Conservation (phyloP, 2,329 filamentous ascomycete genomes). For the Trichoderma polysporum region DNA sequence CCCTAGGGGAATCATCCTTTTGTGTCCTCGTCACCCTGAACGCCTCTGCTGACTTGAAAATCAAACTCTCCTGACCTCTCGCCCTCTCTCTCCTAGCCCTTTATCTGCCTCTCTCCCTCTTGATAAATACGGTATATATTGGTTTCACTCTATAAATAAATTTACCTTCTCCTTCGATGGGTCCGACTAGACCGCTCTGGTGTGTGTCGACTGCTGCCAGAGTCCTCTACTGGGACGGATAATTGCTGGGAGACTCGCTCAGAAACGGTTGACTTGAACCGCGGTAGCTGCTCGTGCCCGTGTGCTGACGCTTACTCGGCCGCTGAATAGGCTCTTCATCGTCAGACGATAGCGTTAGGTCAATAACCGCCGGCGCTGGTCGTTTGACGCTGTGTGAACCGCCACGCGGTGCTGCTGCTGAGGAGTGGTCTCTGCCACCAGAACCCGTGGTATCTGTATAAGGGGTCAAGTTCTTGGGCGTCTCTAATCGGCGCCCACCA, state of each 20-base stretch:
- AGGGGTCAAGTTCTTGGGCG: slow-evolving; percentile 38
- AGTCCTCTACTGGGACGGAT: slow-evolving; percentile 4
- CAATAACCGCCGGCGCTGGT: slow-evolving; percentile 54
- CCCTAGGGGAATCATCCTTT: slow-evolving; percentile 31
- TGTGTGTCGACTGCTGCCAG: background rate
- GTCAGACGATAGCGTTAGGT: slow-evolving; percentile 57
- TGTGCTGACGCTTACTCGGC: slow-evolving; percentile 48
- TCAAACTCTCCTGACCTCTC: background rate
- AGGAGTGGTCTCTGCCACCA: slow-evolving; percentile 36
- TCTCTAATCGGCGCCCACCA: slow-evolving; percentile 36
- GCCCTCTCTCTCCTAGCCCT: background rate
- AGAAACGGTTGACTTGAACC: slow-evolving; percentile 19
- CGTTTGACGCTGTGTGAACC: slow-evolving; percentile 47
- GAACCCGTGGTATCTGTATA: slow-evolving; percentile 42
- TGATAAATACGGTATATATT: background rate
- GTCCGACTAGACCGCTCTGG: background rate
- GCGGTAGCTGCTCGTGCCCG: slow-evolving; percentile 28
- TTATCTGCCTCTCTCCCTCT: background rate
- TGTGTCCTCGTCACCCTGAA: slow-evolving; percentile 24
- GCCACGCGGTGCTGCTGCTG: slow-evolving; percentile 36
- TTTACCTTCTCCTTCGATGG: background rate
- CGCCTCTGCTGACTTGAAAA: slow-evolving; percentile 24
- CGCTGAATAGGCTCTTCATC: slow-evolving; percentile 50
- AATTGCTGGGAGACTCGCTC: slow-evolving; percentile 18
- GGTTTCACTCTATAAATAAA: background rate